These are phyloP conservation scores for Fusarium proliferatum DNA, from an alignment of 2,329 filamentous ascomycete species.

Conservation along the genomic window DNA sequence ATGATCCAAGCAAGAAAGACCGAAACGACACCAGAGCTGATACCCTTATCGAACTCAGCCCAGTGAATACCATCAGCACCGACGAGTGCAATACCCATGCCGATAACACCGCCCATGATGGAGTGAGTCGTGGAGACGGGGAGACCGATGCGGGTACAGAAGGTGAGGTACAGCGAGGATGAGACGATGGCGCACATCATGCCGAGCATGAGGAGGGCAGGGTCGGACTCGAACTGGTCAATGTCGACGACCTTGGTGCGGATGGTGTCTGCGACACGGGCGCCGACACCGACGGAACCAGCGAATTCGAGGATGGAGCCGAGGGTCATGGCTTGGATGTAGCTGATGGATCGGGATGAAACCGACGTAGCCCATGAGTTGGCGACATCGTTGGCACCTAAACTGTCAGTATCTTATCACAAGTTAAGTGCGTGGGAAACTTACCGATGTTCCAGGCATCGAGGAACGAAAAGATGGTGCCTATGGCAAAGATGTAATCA, in stretches of 20 bases:
- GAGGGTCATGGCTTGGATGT: conserved; percentile 69
- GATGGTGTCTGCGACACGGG: conserved; percentile 71
- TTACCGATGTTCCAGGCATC: conserved; percentile 73
- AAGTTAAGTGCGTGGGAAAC: not conserved
- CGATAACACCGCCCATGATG: conserved; percentile 69
- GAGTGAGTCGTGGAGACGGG: conserved; percentile 73
- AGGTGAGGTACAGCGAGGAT: conserved; percentile 66
- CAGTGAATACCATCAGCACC: conserved; percentile 65
- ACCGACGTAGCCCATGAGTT: conserved; percentile 83
- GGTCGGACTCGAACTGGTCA: conserved; percentile 58
- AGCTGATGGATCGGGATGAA: conserved; percentile 73
- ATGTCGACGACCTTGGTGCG: conserved; percentile 69
- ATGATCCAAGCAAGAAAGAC: conserved; percentile 72
- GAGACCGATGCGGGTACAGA: conserved; percentile 64
- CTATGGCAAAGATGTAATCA: conserved; percentile 72
- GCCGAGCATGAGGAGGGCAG: conserved; percentile 67
- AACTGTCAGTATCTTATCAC: not conserved
- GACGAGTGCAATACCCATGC: conserved; percentile 67
- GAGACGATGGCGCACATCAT: conserved; percentile 67
- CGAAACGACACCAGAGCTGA: conserved; percentile 57
- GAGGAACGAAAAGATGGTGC: conserved; percentile 72
- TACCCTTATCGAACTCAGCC: conserved; percentile 57
- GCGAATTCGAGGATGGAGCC: conserved; percentile 70
- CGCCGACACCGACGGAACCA: conserved; percentile 69
- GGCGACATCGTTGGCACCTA: conserved; percentile 70